A percentile compares a stretch with the other conserved stretches of the same genome.
Conservation (phyloP, 2,329 filamentous ascomycete species). For the Orbilia brochopaga region DNA sequence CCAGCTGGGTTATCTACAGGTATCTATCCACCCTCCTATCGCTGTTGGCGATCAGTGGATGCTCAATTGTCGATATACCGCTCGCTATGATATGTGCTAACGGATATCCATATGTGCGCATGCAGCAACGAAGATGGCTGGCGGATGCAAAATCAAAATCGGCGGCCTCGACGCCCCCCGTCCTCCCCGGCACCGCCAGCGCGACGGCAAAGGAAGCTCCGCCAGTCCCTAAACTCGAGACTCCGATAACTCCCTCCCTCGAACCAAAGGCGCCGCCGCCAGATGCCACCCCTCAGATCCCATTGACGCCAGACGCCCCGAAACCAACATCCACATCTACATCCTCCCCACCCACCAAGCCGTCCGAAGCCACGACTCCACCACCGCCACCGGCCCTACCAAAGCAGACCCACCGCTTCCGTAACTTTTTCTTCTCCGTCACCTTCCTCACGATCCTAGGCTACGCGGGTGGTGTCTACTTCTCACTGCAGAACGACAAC, state of each 20-base stretch:
- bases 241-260: conserved; percentile 54
- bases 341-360: conserved; percentile 58
- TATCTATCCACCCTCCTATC: conserved; percentile 7
- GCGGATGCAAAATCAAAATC: conserved; percentile 26
- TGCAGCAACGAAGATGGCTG: conserved; percentile 33
- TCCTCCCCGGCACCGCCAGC: conserved; percentile 53
- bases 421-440: conserved; percentile 77
- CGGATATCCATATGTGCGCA: conserved; percentile 40
- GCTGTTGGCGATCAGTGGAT: neutral
- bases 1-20: conserved; percentile 40
- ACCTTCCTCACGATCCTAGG: conserved; percentile 76
- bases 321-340: conserved; percentile 7
- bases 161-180: conserved; percentile 50
- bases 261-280: conserved; percentile 58
- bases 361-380: conserved; percentile 59
- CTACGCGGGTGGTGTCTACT: conserved; percentile 88
- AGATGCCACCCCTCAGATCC: conserved; percentile 61
- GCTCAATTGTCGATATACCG: neutral
- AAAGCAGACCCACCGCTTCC: conserved; percentile 74
- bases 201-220: conserved; percentile 56
- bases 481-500: conserved; percentile 91
- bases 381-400: conserved; percentile 61
- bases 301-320: conserved; percentile 59
- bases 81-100: neutral
- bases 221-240: conserved; percentile 46